These are phyloP conservation scores for Volutella citrinella DNA, from an alignment of 2,329 filamentous ascomycete genomes.

Conservation along the genomic window DNA sequence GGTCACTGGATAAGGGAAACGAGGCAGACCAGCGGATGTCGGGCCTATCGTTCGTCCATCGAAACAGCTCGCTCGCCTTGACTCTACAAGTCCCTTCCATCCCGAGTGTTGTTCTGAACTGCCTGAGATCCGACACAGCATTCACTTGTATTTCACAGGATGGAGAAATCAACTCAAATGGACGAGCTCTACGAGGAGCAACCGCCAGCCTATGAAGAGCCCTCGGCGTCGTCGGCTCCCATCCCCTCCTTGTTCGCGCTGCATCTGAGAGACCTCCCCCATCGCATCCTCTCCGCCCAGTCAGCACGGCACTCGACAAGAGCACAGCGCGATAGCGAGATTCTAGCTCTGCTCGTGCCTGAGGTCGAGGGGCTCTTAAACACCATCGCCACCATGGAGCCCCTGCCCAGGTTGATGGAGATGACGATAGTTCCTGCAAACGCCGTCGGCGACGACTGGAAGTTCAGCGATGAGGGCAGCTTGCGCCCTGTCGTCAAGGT, in stretches of 20 bases:
- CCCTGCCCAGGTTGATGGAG: constrained; percentile 34
- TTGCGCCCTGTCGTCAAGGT: constrained; percentile 32
- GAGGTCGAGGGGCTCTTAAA: constrained; percentile 41
- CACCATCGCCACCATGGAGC: constrained; percentile 32
- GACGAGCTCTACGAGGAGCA: constrained; percentile 17
- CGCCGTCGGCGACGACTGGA: constrained; percentile 36
- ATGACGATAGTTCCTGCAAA: constrained; percentile 43
- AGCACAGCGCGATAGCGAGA: constrained; percentile 35
- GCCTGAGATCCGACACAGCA: no score
- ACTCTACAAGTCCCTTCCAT: no score
- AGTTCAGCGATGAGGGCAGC: constrained; percentile 31
- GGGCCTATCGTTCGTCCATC: no score
- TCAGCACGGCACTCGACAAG: constrained; percentile 31
- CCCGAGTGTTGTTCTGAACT: no score
- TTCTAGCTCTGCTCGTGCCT: constrained; percentile 39
- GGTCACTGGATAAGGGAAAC: no score
- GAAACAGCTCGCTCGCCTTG: no score
- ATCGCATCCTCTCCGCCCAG: constrained; percentile 34
- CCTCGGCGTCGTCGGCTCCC: constrained; percentile 13
- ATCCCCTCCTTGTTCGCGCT: constrained; percentile 30
- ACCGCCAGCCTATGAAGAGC: constrained; percentile 23
- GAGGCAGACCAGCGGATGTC: no score
- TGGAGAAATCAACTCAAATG: no score
- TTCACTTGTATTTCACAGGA: no score
- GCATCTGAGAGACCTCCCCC: constrained; percentile 35